Evolutionary conservation across 768 basidiomycete genomes (phyloP), one percentile per base, ranked within the genome.

Genomic region (Coprinellus aureogranulatus): DNA sequence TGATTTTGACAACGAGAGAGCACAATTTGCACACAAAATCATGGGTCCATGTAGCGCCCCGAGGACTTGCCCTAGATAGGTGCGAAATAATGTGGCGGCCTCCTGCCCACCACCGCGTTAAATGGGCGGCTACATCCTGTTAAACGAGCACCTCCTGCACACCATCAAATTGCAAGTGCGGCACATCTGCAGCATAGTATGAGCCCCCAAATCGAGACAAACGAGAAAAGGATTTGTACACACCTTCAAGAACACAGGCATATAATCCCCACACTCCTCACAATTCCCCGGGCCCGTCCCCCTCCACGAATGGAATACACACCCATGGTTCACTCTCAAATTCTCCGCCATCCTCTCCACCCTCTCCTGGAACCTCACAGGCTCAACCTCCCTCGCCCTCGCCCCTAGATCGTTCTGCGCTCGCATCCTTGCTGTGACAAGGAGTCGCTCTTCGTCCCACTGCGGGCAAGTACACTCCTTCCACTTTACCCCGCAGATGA

Each of bases 401-500:
- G 53, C 57, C 2, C 76, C 70, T 41, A 78, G 58, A 39, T 77
- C 73, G 41, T 73, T 70, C 55, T 79, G 73, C 20, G 82, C 81
- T 22, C 79, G 71, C 25, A 71, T 70, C 55, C 77, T 72, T 0
- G 84, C 86, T 3, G 72, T 77, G 2, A 60, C 71, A 28, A 79
- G 18, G 28, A 76, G 62, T 4, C 73, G 68, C 0, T 61, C 50
- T 56, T 89, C 88, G 6, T 89, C 86, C 86, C 87, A 89, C 46
- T 85, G 84, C 0, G 72, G 72, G 59, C 88, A 90, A 0, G 1
- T 4, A 55, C 88, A 91, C 0, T 69, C 76, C 69, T 84, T 88
- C 88, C 88, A 90, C 8, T 59, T 72, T 27, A 66, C 77, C 0
- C 82, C 81, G 64, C 89, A 90, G 9, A 84, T 49, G 64, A 89